Evolutionary conservation across 345 rosid genomes (phyloP), one percentile per base, ranked within the genome.

Genomic region (Brassica incana): DNA sequence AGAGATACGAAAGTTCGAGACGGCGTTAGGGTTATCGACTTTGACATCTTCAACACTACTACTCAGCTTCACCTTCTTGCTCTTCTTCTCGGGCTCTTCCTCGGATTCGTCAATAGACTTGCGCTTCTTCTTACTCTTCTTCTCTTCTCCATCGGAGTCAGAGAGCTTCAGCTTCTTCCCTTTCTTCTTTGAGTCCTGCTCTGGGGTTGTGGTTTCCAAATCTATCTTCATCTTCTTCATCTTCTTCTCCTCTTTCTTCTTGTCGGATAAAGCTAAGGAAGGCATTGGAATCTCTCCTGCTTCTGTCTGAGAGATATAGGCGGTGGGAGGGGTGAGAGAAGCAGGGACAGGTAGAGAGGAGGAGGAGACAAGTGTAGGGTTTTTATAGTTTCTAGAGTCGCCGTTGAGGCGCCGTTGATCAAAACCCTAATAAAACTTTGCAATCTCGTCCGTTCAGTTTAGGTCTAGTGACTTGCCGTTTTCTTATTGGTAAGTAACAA

Each of bases 1-100:
- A 1, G 97, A 93, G 61, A 95, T 89, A 52, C 97, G 84, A 71
- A 91, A 95, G 54, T 81, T 92, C 0, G 97, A 85, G 5, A 92
- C 77, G 1, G 90, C 87, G 69, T 91, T 85, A 8, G 93, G 91
- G 87, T 93, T 84, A 79, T 85, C 93, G 14, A 73, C 85, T 81
- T 70, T 77, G 2, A 63, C 84, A 15, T 81, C 91, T 7, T 82
- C 90, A 8, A 73, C 88, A 12, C 14, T 15, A 14, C 5, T 6
- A 50, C 83, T 88, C 3, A 65, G 83, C 62, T 85, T 89, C 6
- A 63, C 84, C 60, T 85, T 81, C 61, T 75, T 78, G 71, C 85
- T 90, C 83, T 86, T 85, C 82, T 84, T 86, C 82, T 82, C 87
- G 0, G 92, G 87, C 77, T 88, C 90, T 0, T 86, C 95, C 0